phyloP scores from a whole-genome alignment of 805 yeast species.

The Candida ulmi region DNA sequence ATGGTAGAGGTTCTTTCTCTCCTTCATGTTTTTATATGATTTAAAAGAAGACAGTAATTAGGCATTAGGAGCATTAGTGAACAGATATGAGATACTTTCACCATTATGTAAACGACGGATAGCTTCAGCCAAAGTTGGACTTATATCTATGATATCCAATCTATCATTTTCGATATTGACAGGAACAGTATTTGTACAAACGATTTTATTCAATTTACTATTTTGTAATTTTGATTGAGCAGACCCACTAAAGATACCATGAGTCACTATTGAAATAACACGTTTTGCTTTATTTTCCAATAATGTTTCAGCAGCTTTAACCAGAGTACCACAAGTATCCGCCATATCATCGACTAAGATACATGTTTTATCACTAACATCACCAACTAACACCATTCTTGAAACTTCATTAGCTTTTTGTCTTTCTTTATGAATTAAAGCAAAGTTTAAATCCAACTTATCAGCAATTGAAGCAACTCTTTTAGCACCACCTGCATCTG shows the following conservation, averaged over 20 bases:
- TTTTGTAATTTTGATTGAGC: constrained; percentile 71
- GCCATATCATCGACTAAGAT: no score
- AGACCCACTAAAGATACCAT: constrained; percentile 84
- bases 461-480: constrained; percentile 95
- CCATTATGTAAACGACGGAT: constrained; percentile 92
- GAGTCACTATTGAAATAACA: constrained; percentile 93
- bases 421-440: constrained; percentile 95
- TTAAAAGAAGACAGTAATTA: no score
- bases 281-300: constrained; percentile 73
- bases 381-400: no score
- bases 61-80: constrained; percentile 53
- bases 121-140: constrained; percentile 88
- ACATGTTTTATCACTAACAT: no score
- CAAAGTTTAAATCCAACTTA: constrained; percentile 84
- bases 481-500: constrained; percentile 99
- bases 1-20: no score
- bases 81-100: no score
- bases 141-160: constrained; percentile 76
- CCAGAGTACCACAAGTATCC: no score
- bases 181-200: constrained; percentile 93
- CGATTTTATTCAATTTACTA: constrained; percentile 63
- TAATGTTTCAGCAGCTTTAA: no score
- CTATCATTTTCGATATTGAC: constrained; percentile 55
- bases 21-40: no score
- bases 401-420: no score